Percentiles rank a stretch among this genome's conserved stretches.
These are phyloP conservation scores for Fraxinus floribunda DNA, from an alignment of 305 asterid genomes.

Conservation along the genomic window DNA sequence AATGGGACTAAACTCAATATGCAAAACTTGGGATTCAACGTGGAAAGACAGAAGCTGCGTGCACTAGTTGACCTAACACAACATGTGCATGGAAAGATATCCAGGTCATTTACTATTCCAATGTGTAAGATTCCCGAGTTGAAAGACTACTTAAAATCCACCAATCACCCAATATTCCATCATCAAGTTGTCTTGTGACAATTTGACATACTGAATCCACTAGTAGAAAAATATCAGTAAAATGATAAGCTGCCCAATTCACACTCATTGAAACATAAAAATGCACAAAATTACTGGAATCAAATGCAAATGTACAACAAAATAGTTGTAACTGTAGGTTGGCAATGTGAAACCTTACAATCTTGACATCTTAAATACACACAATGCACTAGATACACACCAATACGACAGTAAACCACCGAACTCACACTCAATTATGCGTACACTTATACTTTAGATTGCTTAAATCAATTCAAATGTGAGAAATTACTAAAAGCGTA, in stretches of 20 bases:
- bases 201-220: background rate
- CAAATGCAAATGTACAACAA: background rate
- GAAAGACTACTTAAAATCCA: background rate
- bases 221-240: background rate
- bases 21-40: background rate
- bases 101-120: background rate
- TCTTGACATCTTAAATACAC: background rate
- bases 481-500: background rate
- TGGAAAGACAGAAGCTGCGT: background rate
- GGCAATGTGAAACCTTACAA: slow-evolving; percentile 3
- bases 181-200: background rate
- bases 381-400: background rate
- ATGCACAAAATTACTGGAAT: background rate
- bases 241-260: background rate
- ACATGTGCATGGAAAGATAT: background rate
- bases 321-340: background rate
- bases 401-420: background rate
- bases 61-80: background rate
- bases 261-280: background rate
- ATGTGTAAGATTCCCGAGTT: background rate
- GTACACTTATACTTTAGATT: slow-evolving; percentile 8
- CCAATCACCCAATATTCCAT: background rate
- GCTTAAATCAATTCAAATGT: background rate
- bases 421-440: slow-evolving; percentile 10
- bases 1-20: background rate